phyloP scores from a whole-genome alignment of 768 basidiomycete species.

The Boletales sp. region DNA sequence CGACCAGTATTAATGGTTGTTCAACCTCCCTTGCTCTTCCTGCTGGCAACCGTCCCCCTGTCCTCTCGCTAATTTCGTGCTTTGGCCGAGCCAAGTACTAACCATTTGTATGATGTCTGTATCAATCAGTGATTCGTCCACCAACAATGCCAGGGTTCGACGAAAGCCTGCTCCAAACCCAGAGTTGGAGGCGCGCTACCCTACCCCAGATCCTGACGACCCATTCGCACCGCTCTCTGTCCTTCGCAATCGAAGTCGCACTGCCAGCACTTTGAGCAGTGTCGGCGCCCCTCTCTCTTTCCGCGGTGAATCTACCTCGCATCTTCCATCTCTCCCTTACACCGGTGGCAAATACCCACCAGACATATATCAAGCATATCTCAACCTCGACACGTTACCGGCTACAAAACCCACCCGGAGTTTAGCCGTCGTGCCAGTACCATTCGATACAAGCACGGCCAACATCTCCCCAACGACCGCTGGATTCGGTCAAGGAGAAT shows the following conservation, averaged over 20 bases:
- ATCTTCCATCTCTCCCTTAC: conserved; percentile 30
- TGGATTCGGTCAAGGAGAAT: conserved; percentile 11
- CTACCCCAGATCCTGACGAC: conserved; percentile 62
- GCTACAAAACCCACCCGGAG: conserved; percentile 8
- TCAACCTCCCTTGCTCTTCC: conserved; percentile 8
- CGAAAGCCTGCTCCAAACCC: conserved; percentile 59
- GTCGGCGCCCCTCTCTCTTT: conserved; percentile 27
- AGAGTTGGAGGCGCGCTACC: conserved; percentile 53
- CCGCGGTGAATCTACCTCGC: conserved; percentile 27
- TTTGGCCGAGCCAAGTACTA: conserved; percentile 8
- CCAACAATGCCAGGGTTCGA: conserved; percentile 25
- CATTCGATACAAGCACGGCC: conserved; percentile 21
- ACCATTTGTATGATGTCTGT: conserved; percentile 30
- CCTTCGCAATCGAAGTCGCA: conserved; percentile 58
- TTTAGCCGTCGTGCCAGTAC: conserved; percentile 14
- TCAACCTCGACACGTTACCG: conserved; percentile 10
- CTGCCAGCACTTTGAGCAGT: conserved; percentile 39
- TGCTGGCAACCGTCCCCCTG: conserved; percentile 13
- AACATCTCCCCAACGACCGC: conserved; percentile 12
- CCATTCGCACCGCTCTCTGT: conserved; percentile 69
- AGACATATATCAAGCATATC: conserved; percentile 29
- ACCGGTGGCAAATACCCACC: conserved; percentile 31
- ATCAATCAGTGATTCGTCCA: conserved; percentile 23
- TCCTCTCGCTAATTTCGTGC: conserved; percentile 13
- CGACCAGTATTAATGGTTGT: conserved; percentile 10